Conservation (phyloP, 148 eudicot genomes). For the Fallopia convolvulus region DNA sequence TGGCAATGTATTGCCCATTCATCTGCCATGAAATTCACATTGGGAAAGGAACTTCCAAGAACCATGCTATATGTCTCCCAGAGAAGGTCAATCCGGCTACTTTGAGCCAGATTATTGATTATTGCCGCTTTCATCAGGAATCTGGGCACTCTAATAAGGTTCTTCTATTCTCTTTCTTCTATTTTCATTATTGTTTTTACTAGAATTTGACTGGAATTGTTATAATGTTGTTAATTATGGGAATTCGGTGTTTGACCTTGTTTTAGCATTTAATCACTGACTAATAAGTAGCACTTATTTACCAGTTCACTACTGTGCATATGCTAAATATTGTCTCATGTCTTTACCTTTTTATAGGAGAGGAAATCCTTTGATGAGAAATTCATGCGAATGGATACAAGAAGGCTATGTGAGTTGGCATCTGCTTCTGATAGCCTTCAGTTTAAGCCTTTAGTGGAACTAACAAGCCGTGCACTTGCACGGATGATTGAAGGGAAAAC, state of each 20-base stretch:
- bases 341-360: constrained; percentile 38
- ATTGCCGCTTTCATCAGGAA: constrained; percentile 87
- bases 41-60: constrained; percentile 74
- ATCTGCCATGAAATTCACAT: constrained; percentile 76
- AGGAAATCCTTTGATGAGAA: constrained; percentile 80
- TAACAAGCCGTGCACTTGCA: constrained; percentile 87
- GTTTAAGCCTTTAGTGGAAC: constrained; percentile 78
- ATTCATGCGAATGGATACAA: constrained; percentile 78
- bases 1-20: constrained; percentile 74
- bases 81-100: constrained; percentile 60
- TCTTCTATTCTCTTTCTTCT: background rate
- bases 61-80: constrained; percentile 72
- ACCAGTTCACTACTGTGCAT: background rate
- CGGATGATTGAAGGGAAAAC: constrained; percentile 77
- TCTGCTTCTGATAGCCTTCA: constrained; percentile 90
- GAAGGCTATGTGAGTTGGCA: constrained; percentile 82
- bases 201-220: background rate
- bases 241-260: background rate
- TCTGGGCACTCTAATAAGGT: constrained; percentile 90
- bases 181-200: background rate
- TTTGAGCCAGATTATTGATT: constrained; percentile 79
- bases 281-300: background rate
- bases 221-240: background rate
- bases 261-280: background rate
- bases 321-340: constrained; percentile 10